phyloP scores from a whole-genome alignment of 2,329 filamentous ascomycete genomes.

The Xylariaceae sp. region DNA sequence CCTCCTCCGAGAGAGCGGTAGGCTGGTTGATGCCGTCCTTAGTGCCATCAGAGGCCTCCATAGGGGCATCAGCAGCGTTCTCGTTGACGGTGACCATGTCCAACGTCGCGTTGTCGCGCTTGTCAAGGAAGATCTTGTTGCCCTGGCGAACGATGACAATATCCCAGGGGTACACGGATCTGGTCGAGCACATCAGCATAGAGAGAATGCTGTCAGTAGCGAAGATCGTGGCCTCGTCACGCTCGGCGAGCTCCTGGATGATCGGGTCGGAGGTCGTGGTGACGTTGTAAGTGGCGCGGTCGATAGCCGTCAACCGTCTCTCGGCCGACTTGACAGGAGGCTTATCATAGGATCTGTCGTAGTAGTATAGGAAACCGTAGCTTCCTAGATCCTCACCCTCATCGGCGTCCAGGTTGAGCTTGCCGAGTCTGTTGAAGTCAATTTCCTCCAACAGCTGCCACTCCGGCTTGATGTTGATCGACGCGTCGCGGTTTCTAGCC shows the following conservation, averaged over 20 bases:
- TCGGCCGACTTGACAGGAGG: slow-evolving; percentile 82
- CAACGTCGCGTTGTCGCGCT: slow-evolving; percentile 88
- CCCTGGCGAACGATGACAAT: slow-evolving; percentile 88
- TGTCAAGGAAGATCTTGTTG: slow-evolving; percentile 98
- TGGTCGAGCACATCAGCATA: slow-evolving; percentile 97
- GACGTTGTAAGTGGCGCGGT: slow-evolving; percentile 96
- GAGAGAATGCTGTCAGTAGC: slow-evolving; percentile 95
- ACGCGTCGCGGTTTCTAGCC: slow-evolving; percentile 89
- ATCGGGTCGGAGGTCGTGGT: slow-evolving; percentile 94
- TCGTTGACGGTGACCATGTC: slow-evolving; percentile 99
- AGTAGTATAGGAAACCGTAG: slow-evolving; percentile 98
- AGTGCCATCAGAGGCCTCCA: slow-evolving; percentile 85
- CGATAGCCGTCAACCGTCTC: slow-evolving; percentile 80
- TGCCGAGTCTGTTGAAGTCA: slow-evolving; percentile 89
- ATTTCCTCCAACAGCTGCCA: slow-evolving; percentile 98
- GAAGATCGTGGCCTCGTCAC: slow-evolving; percentile 93
- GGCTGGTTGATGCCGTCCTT: slow-evolving; percentile 95
- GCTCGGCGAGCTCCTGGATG: slow-evolving; percentile 94
- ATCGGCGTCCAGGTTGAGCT: slow-evolving; percentile 92
- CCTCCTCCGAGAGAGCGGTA: slow-evolving; percentile 87
- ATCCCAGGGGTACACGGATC: slow-evolving; percentile 98
- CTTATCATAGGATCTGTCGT: slow-evolving; percentile 94
- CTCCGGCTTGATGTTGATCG: slow-evolving; percentile 91
- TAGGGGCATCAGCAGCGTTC: slow-evolving; percentile 90
- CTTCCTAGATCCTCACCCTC: slow-evolving; percentile 92